phyloP scores from a whole-genome alignment of 495 filamentous ascomycete genomes.

The Sabuloglossum arenarium region DNA sequence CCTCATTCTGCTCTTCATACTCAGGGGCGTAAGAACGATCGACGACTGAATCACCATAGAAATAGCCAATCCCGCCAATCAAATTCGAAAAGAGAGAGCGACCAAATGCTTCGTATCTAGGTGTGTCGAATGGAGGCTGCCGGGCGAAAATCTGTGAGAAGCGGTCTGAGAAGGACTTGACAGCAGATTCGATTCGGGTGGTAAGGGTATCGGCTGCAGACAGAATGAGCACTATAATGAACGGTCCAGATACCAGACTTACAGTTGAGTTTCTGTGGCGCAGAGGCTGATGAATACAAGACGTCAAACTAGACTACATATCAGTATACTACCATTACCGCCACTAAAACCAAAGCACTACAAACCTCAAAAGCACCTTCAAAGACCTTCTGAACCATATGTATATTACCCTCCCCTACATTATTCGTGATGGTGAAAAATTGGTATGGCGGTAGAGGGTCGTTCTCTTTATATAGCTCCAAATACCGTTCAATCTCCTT shows the following conservation, averaged over 20 bases:
- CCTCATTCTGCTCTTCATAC: slow-evolving; percentile 92
- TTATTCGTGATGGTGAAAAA: slow-evolving; percentile 56
- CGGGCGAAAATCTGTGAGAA: slow-evolving; percentile 56
- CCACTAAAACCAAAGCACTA: background rate
- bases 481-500: slow-evolving; percentile 46
- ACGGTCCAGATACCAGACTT: slow-evolving; percentile 7
- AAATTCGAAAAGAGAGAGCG: slow-evolving; percentile 87
- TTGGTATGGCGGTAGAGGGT: slow-evolving; percentile 65
- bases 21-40: slow-evolving; percentile 79
- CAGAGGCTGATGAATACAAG: slow-evolving; percentile 67
- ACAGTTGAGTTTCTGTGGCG: slow-evolving; percentile 36
- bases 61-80: slow-evolving; percentile 86
- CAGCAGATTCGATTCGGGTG: slow-evolving; percentile 40
- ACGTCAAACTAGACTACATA: slow-evolving; percentile 52
- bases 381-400: slow-evolving; percentile 85
- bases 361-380: slow-evolving; percentile 61
- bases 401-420: slow-evolving; percentile 56
- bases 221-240: background rate
- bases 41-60: slow-evolving; percentile 67
- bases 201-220: slow-evolving; percentile 39
- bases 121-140: slow-evolving; percentile 49
- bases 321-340: background rate
- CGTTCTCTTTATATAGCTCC: slow-evolving; percentile 45
- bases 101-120: slow-evolving; percentile 59
- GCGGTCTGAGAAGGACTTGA: slow-evolving; percentile 46